Evolutionary conservation across 805 yeast species (phyloP).

Genomic region (Candida ipomoeae): DNA sequence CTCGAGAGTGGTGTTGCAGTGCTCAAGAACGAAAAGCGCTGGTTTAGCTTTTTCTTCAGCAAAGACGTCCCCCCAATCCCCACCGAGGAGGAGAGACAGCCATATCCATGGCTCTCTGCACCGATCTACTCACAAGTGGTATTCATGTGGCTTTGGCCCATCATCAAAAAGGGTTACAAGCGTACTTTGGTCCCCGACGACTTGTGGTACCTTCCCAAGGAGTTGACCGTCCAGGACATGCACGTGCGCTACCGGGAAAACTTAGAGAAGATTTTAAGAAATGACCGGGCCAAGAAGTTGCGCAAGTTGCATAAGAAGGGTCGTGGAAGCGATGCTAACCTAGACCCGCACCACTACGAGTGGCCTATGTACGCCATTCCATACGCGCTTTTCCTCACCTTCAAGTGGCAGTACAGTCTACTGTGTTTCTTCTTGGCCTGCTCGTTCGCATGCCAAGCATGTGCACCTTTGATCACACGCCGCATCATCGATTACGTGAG

Average conservation of each 20-base stretch:
- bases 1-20: conserved; percentile 16
- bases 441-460: conserved; percentile 48
- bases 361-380: conserved; percentile 42
- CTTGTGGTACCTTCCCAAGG: conserved; percentile 33
- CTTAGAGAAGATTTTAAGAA: conserved; percentile 21
- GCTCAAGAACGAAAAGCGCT: conserved; percentile 45
- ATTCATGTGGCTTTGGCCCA: conserved; percentile 40
- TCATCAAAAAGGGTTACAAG: conserved; percentile 38
- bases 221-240: conserved; percentile 35
- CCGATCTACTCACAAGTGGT: conserved; percentile 33
- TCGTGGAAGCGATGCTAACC: background rate
- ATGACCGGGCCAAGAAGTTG: conserved; percentile 20
- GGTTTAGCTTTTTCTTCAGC: conserved; percentile 48
- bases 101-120: conserved; percentile 42
- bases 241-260: conserved; percentile 25
- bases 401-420: conserved; percentile 39
- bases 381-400: conserved; percentile 46
- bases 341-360: conserved; percentile 21
- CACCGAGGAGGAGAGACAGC: conserved; percentile 44
- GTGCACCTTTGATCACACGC: conserved; percentile 65
- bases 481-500: conserved; percentile 64
- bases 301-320: conserved; percentile 6
- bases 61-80: conserved; percentile 51
- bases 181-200: conserved; percentile 37
- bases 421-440: conserved; percentile 40